Evolutionary conservation across 768 basidiomycete genomes (phyloP).

Genomic region (Lentinula edodes): DNA sequence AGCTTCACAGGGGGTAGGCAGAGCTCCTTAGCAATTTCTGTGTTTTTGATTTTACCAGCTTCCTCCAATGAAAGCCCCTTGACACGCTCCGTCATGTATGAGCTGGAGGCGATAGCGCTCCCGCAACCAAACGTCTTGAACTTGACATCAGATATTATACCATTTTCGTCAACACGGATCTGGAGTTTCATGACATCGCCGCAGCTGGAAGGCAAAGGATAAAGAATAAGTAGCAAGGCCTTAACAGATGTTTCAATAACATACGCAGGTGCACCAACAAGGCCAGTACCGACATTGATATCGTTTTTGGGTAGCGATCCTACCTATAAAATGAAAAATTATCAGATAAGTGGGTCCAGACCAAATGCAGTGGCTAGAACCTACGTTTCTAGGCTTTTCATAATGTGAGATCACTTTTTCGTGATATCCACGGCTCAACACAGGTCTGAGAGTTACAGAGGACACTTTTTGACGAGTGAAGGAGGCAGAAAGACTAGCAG

Average conservation of each 20-base stretch:
- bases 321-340: constrained; percentile 56
- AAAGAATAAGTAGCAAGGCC: constrained; percentile 5
- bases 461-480: constrained; percentile 38
- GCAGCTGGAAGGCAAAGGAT: constrained; percentile 45
- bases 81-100: constrained; percentile 98
- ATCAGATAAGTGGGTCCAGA: constrained; percentile 53
- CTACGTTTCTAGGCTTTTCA: constrained; percentile 93
- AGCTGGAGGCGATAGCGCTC: constrained; percentile 95
- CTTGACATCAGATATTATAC: constrained; percentile 96
- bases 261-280: constrained; percentile 95
- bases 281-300: constrained; percentile 89
- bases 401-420: constrained; percentile 98
- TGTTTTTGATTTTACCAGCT: constrained; percentile 96
- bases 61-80: constrained; percentile 91
- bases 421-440: constrained; percentile 73
- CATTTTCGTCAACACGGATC: constrained; percentile 92
- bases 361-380: constrained; percentile 33
- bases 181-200: constrained; percentile 99
- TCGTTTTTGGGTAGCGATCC: constrained; percentile 94
- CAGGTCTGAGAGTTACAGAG: constrained; percentile 39
- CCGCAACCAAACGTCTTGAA: constrained; percentile 99
- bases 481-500: constrained; percentile 31
- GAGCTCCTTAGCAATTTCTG: constrained; percentile 97
- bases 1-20: constrained; percentile 94
- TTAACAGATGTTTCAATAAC: constrained; percentile 23